Base-by-base conservation (phyloP, 495 filamentous ascomycete species). In the Delitschia confertaspora region DNA sequence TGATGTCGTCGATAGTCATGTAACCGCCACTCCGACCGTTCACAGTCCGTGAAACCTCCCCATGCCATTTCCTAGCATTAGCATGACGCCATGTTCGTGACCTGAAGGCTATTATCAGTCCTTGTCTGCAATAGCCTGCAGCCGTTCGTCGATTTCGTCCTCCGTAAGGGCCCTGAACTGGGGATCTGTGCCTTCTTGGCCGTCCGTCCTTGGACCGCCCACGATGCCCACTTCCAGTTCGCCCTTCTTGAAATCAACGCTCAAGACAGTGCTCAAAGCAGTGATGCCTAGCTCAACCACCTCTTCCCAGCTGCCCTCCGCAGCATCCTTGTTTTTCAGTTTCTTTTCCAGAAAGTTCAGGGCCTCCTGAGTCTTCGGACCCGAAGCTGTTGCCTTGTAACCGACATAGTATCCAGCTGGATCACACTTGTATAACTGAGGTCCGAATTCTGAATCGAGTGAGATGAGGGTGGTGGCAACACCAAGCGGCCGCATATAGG, bases 231-330 rank as follows among this genome's bases (percentile, higher is more conserved):
- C 82, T 70, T 98, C 91, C 59, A 98, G 78, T 72, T 98, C 91
- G 60, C 82, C 82, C 72, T 95, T 95, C 80, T 98, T 98, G 73
- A 98, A 98, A 66, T 98, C 91, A 56, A 96, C 93, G 62, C 87
- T 94, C 40, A 98, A 75, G 38, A 98, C 88, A 38, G 82, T 91
- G 74, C 89, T 94, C 61, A 98, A 66, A 8, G 91, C 83, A 11
- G 86, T 80, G 67, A 98, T 96, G 29, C 83, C 91, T 48, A 95
- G 72, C 69, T 98, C 91, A 42, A 98, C 89, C 25, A 98, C 91
- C 46, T 96, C 91, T 69, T 95, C 84, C 93, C 93, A 96, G 65
- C 69, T 81, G 46, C 91, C 91, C 6, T 85, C 79, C 21, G 91
- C 91, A 58, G 74, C 75, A 64, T 96, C 88, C 81, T 93, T 95